These are phyloP conservation scores for Daldinia eschscholtzii DNA, from an alignment of 2,329 filamentous ascomycete species.

Conservation along the genomic window DNA sequence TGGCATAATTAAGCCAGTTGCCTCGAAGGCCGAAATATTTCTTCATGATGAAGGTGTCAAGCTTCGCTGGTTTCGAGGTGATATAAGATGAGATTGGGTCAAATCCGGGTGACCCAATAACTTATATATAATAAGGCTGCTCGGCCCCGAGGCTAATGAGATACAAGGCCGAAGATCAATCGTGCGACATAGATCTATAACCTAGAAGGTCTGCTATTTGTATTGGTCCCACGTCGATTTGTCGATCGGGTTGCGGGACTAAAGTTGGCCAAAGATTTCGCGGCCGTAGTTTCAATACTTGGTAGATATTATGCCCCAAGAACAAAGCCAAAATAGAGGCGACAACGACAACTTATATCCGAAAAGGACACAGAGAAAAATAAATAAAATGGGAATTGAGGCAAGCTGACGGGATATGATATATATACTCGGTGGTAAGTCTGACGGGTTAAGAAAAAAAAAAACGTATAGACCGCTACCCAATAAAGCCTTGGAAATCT, in stretches of 20 bases:
- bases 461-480: slow-evolving; percentile 24
- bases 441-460: slow-evolving; percentile 19
- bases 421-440: slow-evolving; percentile 25
- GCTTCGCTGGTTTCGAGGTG: not conserved
- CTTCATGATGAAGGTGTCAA: slow-evolving; percentile 46
- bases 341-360: not conserved
- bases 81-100: slow-evolving; percentile 5
- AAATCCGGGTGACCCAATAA: not conserved
- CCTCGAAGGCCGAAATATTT: slow-evolving; percentile 75
- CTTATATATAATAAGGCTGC: not conserved
- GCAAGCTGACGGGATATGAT: slow-evolving; percentile 12
- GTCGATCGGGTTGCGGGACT: slow-evolving; percentile 13
- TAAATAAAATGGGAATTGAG: not conserved
- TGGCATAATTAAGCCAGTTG: slow-evolving; percentile 74
- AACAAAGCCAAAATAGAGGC: not conserved
- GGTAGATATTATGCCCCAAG: no score
- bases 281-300: slow-evolving; percentile 2
- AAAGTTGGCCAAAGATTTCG: not conserved
- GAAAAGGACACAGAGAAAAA: not conserved
- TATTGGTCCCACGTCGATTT: slow-evolving; percentile 15
- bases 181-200: slow-evolving; percentile 21
- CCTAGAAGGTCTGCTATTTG: slow-evolving; percentile 19
- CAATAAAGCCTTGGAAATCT: slow-evolving; percentile 1
- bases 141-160: not conserved
- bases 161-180: slow-evolving; percentile 11